Evolutionary conservation across 2,329 filamentous ascomycete genomes (phyloP), one percentile per base, ranked within the genome.

Genomic region (Ceratocystis albifundus): DNA sequence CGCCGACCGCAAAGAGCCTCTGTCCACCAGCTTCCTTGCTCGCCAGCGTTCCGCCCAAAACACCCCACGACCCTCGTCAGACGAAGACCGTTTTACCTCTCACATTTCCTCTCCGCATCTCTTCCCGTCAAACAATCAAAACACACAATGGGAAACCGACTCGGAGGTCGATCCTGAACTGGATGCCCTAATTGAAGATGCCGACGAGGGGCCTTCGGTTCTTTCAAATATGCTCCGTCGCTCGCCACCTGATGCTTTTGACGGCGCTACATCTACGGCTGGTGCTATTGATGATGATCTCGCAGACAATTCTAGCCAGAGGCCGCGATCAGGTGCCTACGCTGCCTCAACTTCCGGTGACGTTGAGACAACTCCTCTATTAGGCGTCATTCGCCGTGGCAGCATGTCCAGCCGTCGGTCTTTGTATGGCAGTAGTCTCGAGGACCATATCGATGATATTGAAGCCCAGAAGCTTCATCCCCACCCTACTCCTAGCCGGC

Each of bases 1-100:
- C 32, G 87, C 87, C 48, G 84, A 88, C 71, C 80, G 81, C 71
- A 76, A 80, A 67, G 74, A 76, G 15, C 66, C 66, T 5, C 66
- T 68, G 30, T 66, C 66, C 32, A 61, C 67, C 71, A 74, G 55
- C 76, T 68, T 68, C 41, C 64, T 68, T 8, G 10, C 66, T 8
- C 66, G 70, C 71, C 44, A 75, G 74, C 61, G 73, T 74, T 65
- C 74, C 74, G 59, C 76, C 76, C 20, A 72, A 71, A 48, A 74
- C 36, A 68, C 70, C 62, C 70, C 66, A 45, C 71, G 74, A 44
- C 67, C 70, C 25, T 68, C 71, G 20, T 68, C 69, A 17, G 71
- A 71, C 30, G 74, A 76, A 7, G 65, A 68, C 20, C 45, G 55
- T 28, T 62, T 53, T 5, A 62, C 66, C 10, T 3, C 55, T 36